Evolutionary conservation across 2,329 filamentous ascomycete species (phyloP), one percentile per base, ranked within the genome.

Genomic region (Beauveria rudraprayagi): DNA sequence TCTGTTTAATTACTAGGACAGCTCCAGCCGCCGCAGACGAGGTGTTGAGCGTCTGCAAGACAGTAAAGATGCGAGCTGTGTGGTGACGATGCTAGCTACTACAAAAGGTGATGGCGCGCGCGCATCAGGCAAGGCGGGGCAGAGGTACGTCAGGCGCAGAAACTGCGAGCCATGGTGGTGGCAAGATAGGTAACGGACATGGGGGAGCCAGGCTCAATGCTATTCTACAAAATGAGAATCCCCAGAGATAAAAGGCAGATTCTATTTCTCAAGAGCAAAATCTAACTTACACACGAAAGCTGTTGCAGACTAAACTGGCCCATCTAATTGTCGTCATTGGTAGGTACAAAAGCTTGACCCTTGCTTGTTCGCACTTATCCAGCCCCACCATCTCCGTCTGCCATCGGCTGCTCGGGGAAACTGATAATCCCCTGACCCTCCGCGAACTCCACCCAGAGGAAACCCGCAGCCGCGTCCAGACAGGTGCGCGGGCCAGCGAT

Each of bases 401-500:
- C 37, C 14, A 14, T 16, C 54, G 54, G 43, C 9, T 8, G 3
- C 4, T 56, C 54, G 54, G 54, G 14, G 28, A 56, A 56, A 56
- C 41, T 58, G 24, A 43, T 58, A 28, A 41, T 58, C 55, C 55
- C 44, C n/a, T 8, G 22, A 37, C n/a, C 48, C 26, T 17, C 19
- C 7, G 3, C 17, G 1, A 28, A 10, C 28, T 19, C 56, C 56
- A 58, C 56, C 17, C 43, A 5, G n/a, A 56, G 9, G n/a, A 6
- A 34, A n/a, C 52, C 30, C 47, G 16, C 24, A 40, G 24, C 22
- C 7, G 44, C 19, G 19, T 30, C 56, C 30, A 57, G 26, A 26
- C n/a, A 41, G 55, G 43, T 41, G 54, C 24, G 26, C 55, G 51
- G 14, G 46, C 50, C 22, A 53, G 40, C 50, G 59, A 58, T 70